phyloP scores from a whole-genome alignment of 139 green algal species.

The Prasinococcaceae sp. region DNA sequence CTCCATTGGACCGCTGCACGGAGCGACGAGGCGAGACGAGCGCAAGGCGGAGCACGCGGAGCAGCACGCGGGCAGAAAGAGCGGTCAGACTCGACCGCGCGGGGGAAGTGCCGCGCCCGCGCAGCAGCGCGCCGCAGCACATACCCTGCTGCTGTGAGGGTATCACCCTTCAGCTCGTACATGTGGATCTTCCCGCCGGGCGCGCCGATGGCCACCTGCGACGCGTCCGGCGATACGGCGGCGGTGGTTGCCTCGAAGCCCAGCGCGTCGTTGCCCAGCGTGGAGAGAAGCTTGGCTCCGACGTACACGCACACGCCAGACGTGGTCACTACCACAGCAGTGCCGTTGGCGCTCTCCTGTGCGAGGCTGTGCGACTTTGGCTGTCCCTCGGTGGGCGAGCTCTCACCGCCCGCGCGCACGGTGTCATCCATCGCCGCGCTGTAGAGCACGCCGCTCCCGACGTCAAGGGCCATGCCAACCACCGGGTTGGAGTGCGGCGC shows the following conservation, averaged over 20 bases:
- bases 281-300: not conserved
- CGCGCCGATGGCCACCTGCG: slow-evolving; percentile 15
- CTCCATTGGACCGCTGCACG: too few relatives aligned
- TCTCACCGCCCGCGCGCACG: not conserved
- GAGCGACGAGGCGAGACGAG: too few relatives aligned
- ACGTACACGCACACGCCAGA: too few relatives aligned
- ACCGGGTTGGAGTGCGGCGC: not conserved
- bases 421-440: slow-evolving; percentile 14
- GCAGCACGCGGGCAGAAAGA: too few relatives aligned
- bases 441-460: slow-evolving; percentile 2
- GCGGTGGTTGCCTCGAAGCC: slow-evolving; percentile 11
- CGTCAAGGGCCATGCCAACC: slow-evolving; percentile 7
- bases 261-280: not conserved
- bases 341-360: too few relatives aligned
- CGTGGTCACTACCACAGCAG: too few relatives aligned
- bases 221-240: slow-evolving; percentile 20
- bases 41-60: too few relatives aligned
- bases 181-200: slow-evolving; percentile 13
- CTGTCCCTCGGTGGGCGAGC: too few relatives aligned
- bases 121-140: slow-evolving; percentile 14
- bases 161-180: slow-evolving; percentile 9
- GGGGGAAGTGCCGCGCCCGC: too few relatives aligned
- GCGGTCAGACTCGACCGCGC: too few relatives aligned
- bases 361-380: too few relatives aligned
- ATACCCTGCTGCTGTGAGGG: not conserved